A percentile compares a stretch with the other conserved stretches of the same genome.
Evolutionary conservation across 2,329 filamentous ascomycete species (phyloP).

Genomic region (Cladophialophora chaetospira): DNA sequence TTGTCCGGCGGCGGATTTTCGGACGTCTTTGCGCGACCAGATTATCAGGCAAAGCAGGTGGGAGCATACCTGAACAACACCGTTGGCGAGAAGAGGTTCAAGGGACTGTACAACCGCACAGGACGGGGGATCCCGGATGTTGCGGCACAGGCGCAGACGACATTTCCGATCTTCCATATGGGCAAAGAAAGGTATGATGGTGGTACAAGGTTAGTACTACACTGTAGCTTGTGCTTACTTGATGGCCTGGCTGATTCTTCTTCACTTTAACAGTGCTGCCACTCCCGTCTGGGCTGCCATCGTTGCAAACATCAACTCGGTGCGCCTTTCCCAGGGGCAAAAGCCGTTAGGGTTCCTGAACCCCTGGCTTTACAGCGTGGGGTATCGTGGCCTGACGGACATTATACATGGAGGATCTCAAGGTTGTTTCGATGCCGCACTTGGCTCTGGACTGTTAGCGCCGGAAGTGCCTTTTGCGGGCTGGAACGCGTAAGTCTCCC

Average conservation of each 20-base stretch:
- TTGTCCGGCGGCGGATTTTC: conserved; percentile 60
- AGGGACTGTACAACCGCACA: conserved; percentile 44
- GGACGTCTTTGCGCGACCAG: conserved; percentile 51
- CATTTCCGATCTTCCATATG: conserved; percentile 45
- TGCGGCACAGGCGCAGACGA: conserved; percentile 46
- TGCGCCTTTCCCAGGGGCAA: conserved; percentile 51
- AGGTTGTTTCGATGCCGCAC: conserved; percentile 35
- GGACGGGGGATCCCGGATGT: conserved; percentile 15
- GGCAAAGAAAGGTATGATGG: conserved; percentile 28
- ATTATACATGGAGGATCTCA: conserved; percentile 35
- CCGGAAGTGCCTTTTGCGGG: conserved; percentile 46
- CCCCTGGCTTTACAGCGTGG: conserved; percentile 23
- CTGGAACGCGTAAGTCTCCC: conserved; percentile 58
- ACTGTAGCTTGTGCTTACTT: not conserved
- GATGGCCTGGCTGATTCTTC: not conserved
- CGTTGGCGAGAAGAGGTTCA: conserved; percentile 40
- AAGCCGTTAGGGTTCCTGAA: conserved; percentile 25
- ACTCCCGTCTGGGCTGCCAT: conserved; percentile 65
- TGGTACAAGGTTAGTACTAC: conserved; percentile 1
- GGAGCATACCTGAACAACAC: conserved; percentile 47
- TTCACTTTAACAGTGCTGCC: conserved; percentile 34
- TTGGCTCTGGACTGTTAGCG: conserved; percentile 38
- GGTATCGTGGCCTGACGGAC: conserved; percentile 33
- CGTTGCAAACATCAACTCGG: conserved; percentile 65
- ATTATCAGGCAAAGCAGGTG: conserved; percentile 51